Conservation (phyloP, 1,139 yeast genomes). For the Candida frijolesensis region DNA sequence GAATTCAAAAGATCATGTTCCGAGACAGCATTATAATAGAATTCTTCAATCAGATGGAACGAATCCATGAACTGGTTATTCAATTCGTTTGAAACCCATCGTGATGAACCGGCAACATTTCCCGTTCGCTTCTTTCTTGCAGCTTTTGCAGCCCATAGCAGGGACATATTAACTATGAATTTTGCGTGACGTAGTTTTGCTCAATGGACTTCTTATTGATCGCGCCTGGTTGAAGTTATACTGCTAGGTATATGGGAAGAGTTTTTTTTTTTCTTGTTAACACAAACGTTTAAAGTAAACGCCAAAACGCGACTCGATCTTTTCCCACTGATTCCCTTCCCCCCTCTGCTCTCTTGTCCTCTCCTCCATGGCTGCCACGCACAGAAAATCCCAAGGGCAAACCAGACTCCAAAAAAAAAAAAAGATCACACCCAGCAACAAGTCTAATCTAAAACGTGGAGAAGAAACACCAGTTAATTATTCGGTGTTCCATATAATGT, state of each 20-base stretch:
- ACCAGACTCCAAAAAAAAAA: background rate
- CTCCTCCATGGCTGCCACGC: background rate
- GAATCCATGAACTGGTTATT: slow-evolving; percentile 31
- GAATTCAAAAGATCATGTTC: slow-evolving; percentile 24
- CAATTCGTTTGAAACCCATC: slow-evolving; percentile 40
- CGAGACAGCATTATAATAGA: slow-evolving; percentile 17
- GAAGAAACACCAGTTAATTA: background rate
- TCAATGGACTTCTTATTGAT: background rate
- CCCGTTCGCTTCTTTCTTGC: slow-evolving; percentile 27
- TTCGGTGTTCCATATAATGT: background rate
- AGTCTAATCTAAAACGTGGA: background rate
- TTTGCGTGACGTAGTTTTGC: too few species aligned
- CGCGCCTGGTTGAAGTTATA: background rate
- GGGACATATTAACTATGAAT: slow-evolving; percentile 15
- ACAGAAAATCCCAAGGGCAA: background rate
- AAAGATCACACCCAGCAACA: background rate
- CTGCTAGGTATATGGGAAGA: background rate
- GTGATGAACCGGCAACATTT: slow-evolving; percentile 42
- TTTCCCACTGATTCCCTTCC: background rate
- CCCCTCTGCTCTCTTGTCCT: background rate
- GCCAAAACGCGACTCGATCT: slow-evolving; percentile 1
- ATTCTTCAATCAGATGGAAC: slow-evolving; percentile 24
- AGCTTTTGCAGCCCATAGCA: slow-evolving; percentile 40
- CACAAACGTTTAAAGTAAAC: background rate
- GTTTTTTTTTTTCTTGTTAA: background rate